Evolutionary conservation across 495 filamentous ascomycete species (phyloP), one percentile per base, ranked within the genome.

Genomic region (Aspergillus ellipticus): DNA sequence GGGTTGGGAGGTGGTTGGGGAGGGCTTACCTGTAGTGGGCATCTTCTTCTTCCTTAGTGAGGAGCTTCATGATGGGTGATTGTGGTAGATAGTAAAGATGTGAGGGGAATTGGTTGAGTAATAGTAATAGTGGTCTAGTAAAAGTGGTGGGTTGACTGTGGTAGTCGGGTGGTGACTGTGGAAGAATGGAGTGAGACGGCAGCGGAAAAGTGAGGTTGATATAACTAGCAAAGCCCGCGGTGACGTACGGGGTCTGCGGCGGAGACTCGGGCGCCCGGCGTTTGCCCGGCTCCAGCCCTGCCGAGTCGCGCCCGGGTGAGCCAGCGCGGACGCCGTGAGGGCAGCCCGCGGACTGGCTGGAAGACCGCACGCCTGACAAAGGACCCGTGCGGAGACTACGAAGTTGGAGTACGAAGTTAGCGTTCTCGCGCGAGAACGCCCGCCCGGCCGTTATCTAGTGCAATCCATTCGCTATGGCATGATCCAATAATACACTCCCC

Each of bases 41-140:
- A 49, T 74, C 66, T 76, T 96, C 92, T 79, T 97, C 90, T 83
- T 96, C 91, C 66, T 91, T 91, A 49, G 89, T 92, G 66, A 97
- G 81, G 63, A 97, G 74, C 85, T 97, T 97, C 93, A 97, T 97
- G 41, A 51, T 81, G 66, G 22, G 37, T 51, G 42, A 33, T 51
- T 49, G 22, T 51, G 54, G 53, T 45, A 41, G 39, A 10, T n/a
- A 16, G 29, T 51, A 46, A 16, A 19, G 28, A 46, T 54, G 37
- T 11, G 2, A 16, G 51, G 16, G 28, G 26, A 19, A 45, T 52
- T 49, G n/a, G 33, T 15, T 42, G 15, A 4, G n/a, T n/a, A n/a
- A n/a, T n/a, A n/a, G n/a, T n/a, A n/a, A n/a, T n/a, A 41, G 16
- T 41, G 37, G 16, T 41, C 4, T 41, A 4, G 37, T 13, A 4